Evolutionary conservation across 805 yeast genomes (phyloP), one percentile per base, ranked within the genome.

Genomic region (Scheffersomyces ergatensis): DNA sequence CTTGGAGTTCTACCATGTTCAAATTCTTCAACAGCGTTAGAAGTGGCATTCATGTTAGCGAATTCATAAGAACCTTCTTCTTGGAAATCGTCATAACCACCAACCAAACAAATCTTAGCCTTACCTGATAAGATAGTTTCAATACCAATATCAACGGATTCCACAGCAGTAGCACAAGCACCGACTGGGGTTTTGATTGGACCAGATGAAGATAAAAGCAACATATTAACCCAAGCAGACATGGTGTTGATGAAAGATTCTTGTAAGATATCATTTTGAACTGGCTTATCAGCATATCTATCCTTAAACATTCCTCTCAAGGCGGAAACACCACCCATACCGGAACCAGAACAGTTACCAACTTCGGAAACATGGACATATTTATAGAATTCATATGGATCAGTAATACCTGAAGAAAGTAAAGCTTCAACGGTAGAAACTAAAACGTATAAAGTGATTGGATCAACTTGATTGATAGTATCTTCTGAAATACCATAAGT

Each of bases 221-320:
- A 78, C 99, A 93, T 93, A 63, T 93, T 93, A 54, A 93, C 97
- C 99, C 99, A 93, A 47, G 99, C 99, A 48, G 96, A 78, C 97
- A 93, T 92, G 39, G 98, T 93, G 77, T 93, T 93, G 74, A 95
- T 90, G 73, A 93, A 93, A 45, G 99, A 90, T 72, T 93, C 99
- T 72, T 92, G 99, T 55, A 93, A 76, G 53, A 93, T 85, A 71
- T 93, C 99, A 63, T 88, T 93, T 75, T 95, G 99, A 41, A 90
- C 97, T 41, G 96, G 97, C 68, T 76, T 76, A 65, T 93, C 99
- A 54, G 80, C 73, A 74, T 77, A 93, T 73, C 99, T 83, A 62
- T 92, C 96, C 69, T 79, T 89, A 77, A 89, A 93, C 98, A 93
- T 93, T 56, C 97, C 97, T 67, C 95, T 87, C 61, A 93, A 72